Evolutionary conservation across 2,329 filamentous ascomycete species (phyloP), one percentile per base, ranked within the genome.

Genomic region (Blastomyces percursus): DNA sequence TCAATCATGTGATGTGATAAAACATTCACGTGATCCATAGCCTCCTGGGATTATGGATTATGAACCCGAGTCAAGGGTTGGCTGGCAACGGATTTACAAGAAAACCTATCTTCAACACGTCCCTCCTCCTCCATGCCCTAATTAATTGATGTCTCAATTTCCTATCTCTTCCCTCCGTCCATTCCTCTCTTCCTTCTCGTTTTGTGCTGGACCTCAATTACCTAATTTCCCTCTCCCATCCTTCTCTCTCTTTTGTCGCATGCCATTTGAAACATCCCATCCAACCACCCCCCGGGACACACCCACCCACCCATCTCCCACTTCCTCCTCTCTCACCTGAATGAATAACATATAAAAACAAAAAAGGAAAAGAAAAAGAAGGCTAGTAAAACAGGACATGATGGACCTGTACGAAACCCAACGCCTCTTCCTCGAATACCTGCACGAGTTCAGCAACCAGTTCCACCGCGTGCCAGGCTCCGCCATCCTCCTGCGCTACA

Each of bases 391-490:
- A 46, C 55, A 58, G 67, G 67, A 62, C 69, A 76, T 64, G 66
- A 84, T 85, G 82, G 82, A 84, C 69, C 71, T 83, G 67, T 77
- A 83, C 71, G 81, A 84, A 73, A 76, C 80, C 64, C 79, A 82
- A 71, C 76, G 75, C 67, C 77, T 80, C 67, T 76, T 84, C 64
- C 73, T 81, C 65, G 80, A 80, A 71, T 78, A 84, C 68, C 73
- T 85, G 64, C 78, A 81, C 69, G 79, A 81, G 66, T 78, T 82
- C 61, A 78, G 82, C 61, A 79, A 84, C 64, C 82, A 86, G 63
- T 95, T 99, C 73, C 92, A 96, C 71, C 90, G 89, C 71, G 84
- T 99, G 48, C 95, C 94, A 38, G 94, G 94, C 60, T 97, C 93
- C 38, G 90, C 93, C 51, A 96, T 99, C 69, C 82, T 97, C 71